Evolutionary conservation across 2,329 filamentous ascomycete genomes (phyloP).

Genomic region (Exophiala sp.): DNA sequence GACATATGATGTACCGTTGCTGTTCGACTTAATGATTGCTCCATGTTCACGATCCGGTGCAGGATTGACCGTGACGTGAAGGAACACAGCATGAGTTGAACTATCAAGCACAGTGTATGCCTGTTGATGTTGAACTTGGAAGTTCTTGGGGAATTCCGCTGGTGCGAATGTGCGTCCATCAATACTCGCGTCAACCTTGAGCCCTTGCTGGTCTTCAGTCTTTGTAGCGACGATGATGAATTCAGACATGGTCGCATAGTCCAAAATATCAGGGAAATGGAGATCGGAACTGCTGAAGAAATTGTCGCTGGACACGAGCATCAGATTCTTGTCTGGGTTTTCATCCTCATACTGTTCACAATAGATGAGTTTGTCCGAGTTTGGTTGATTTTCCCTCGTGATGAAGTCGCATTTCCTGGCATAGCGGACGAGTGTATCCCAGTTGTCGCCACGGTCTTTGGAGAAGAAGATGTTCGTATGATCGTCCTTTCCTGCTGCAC

Average conservation of each 20-base stretch:
- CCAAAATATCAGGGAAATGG: slow-evolving; percentile 68
- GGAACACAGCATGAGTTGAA: slow-evolving; percentile 87
- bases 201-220: slow-evolving; percentile 59
- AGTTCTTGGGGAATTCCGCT: slow-evolving; percentile 81
- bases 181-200: slow-evolving; percentile 77
- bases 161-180: slow-evolving; percentile 79
- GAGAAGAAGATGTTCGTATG: slow-evolving; percentile 72
- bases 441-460: slow-evolving; percentile 72
- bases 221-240: slow-evolving; percentile 80
- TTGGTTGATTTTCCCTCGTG: slow-evolving; percentile 53
- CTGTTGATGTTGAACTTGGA: slow-evolving; percentile 71
- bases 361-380: slow-evolving; percentile 55
- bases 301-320: slow-evolving; percentile 73
- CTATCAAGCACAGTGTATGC: slow-evolving; percentile 94
- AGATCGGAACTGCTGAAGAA: slow-evolving; percentile 65
- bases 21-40: slow-evolving; percentile 95
- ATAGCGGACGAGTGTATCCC: slow-evolving; percentile 70
- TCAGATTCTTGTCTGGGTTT: slow-evolving; percentile 59
- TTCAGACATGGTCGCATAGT: slow-evolving; percentile 92
- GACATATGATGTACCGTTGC: slow-evolving; percentile 93
- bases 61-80: slow-evolving; percentile 81
- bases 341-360: slow-evolving; percentile 63
- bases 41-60: slow-evolving; percentile 67
- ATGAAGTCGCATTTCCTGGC: slow-evolving; percentile 86
- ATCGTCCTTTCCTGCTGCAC: slow-evolving; percentile 61